These are phyloP conservation scores for Steccherinum ochraceum DNA, from an alignment of 768 basidiomycete genomes.

Conservation along the genomic window DNA sequence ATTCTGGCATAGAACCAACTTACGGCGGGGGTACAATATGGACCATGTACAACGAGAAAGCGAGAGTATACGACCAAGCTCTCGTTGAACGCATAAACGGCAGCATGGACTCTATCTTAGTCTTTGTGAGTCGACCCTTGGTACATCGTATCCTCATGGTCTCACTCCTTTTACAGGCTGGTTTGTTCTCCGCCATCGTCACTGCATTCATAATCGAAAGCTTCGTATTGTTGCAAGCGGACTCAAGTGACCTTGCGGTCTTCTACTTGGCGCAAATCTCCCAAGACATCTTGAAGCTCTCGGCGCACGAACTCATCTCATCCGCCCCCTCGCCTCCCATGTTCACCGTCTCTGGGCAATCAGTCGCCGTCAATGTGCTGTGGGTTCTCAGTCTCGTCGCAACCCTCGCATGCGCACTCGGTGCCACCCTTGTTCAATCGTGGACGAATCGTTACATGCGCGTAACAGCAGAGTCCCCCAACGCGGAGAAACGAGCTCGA, in stretches of 20 bases:
- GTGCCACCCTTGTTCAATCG: background rate
- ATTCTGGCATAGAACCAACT: too few relatives aligned
- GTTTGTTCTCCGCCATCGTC: constrained; percentile 20
- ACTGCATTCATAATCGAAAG: constrained; percentile 18
- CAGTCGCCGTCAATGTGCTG: constrained; percentile 7
- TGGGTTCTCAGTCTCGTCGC: constrained; percentile 8
- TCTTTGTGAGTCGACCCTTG: background rate
- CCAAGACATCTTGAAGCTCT: background rate
- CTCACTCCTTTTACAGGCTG: constrained; percentile 14
- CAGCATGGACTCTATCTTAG: background rate
- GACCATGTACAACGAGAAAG: background rate
- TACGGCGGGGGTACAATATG: background rate
- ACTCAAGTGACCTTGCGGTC: background rate
- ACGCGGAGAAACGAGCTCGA: background rate
- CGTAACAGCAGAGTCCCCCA: background rate
- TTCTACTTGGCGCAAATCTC: background rate
- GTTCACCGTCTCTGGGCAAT: background rate
- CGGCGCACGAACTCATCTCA: too few relatives aligned
- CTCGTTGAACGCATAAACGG: background rate
- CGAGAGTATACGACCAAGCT: background rate
- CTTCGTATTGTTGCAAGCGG: background rate
- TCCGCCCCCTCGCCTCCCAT: background rate
- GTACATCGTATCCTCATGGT: background rate
- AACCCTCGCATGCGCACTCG: background rate
- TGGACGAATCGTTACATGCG: constrained; percentile 4